phyloP scores from a whole-genome alignment of 2,329 filamentous ascomycete species.

The Venturia nashicola region DNA sequence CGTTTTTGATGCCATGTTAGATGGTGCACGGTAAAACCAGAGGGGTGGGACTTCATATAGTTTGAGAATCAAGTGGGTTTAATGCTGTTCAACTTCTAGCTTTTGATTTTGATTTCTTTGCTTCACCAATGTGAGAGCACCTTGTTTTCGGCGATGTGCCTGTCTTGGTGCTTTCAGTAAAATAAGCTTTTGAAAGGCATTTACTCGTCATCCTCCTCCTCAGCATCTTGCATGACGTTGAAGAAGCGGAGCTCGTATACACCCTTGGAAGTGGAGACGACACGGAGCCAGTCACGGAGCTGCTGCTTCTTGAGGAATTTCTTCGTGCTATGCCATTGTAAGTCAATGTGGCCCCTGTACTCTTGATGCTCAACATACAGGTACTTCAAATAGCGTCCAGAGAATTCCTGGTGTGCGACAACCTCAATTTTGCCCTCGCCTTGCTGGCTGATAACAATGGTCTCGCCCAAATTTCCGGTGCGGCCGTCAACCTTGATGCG shows the following conservation, averaged over 20 bases:
- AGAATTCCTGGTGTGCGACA: constrained; percentile 94
- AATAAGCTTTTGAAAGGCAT: constrained; percentile 18
- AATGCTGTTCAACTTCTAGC: not conserved
- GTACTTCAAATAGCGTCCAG: constrained; percentile 99
- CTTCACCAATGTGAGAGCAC: not conserved
- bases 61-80: not conserved
- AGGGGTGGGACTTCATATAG: no score
- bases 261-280: constrained; percentile 94
- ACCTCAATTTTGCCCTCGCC: constrained; percentile 98
- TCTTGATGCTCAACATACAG: constrained; percentile 49
- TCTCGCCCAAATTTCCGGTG: constrained; percentile 94
- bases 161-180: not conserved
- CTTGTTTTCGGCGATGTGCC: not conserved
- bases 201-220: constrained; percentile 98
- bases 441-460: constrained; percentile 76
- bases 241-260: constrained; percentile 99
- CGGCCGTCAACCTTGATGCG: constrained; percentile 99
- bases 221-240: constrained; percentile 99
- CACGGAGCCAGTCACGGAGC: constrained; percentile 98
- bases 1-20: not conserved
- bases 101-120: not conserved
- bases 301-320: constrained; percentile 99
- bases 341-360: not conserved
- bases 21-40: no score
- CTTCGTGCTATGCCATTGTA: constrained; percentile 63